phyloP scores from a whole-genome alignment of 2,329 filamentous ascomycete species.

The Aureobasidium uvarum region DNA sequence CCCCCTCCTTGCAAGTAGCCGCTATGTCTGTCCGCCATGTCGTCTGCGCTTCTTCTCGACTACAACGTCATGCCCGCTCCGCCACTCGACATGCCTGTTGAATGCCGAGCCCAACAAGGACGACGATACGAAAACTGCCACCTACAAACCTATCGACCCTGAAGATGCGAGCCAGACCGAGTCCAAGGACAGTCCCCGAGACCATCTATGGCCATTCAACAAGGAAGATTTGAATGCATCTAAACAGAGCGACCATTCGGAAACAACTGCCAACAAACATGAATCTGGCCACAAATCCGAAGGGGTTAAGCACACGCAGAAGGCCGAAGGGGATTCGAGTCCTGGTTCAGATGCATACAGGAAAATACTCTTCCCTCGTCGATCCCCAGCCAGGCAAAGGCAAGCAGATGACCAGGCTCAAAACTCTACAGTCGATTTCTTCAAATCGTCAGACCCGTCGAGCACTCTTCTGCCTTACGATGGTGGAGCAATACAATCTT shows the following conservation, averaged over 20 bases:
- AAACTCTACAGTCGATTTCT: neutral
- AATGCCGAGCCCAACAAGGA: neutral
- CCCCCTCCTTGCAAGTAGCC: neutral
- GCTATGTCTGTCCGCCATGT: neutral
- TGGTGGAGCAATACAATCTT: conserved; percentile 8
- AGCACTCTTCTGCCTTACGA: neutral
- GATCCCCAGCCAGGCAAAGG: neutral
- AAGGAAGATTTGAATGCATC: neutral
- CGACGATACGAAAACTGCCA: neutral
- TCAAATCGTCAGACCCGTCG: neutral
- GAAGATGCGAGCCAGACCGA: neutral
- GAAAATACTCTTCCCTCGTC: neutral
- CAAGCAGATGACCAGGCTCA: neutral
- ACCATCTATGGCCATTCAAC: neutral
- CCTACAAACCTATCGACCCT: neutral
- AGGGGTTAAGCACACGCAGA: neutral
- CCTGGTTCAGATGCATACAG: neutral
- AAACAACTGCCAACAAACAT: neutral
- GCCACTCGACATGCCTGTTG: conserved; percentile 16
- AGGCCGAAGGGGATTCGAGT: neutral
- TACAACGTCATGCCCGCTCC: neutral
- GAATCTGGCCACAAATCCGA: neutral
- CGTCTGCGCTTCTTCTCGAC: conserved; percentile 3
- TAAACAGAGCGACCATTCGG: neutral
- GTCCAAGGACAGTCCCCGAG: neutral